These are phyloP conservation scores for Ceratobasidium sp. DNA, from an alignment of 1,284 basidiomycete genomes.

Conservation along the genomic window DNA sequence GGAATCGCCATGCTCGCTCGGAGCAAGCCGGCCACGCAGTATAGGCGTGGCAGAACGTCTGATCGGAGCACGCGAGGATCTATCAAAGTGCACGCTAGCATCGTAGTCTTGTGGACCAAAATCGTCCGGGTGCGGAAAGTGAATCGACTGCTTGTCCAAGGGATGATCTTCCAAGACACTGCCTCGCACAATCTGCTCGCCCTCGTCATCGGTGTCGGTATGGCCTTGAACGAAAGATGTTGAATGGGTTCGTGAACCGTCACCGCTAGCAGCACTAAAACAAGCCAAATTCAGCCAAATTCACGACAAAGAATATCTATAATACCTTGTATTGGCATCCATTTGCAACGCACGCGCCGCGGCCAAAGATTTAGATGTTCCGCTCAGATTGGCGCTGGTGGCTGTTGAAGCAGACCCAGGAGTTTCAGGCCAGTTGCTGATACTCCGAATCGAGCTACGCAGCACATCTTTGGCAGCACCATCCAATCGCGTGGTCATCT, in stretches of 20 bases:
- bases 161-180: constrained; percentile 1
- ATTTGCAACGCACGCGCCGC: neutral
- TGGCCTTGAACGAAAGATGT: no score
- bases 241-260: no score
- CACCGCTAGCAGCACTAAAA: no score
- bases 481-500: constrained; percentile 18
- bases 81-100: constrained; percentile 36
- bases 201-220: neutral
- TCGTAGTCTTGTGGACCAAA: constrained; percentile 16
- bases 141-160: constrained; percentile 3
- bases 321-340: neutral
- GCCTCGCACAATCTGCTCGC: neutral
- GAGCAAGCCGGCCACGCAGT: neutral
- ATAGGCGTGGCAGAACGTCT: constrained; percentile 31
- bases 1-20: constrained; percentile 8
- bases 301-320: neutral
- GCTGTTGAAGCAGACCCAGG: neutral
- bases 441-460: neutral
- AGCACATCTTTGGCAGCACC: constrained; percentile 6
- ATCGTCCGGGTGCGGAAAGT: neutral
- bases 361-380: neutral
- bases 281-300: neutral
- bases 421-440: neutral
- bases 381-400: neutral
- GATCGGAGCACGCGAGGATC: neutral